Conservation (phyloP, 2,329 filamentous ascomycete genomes). For the Trichoderma aggressivum region DNA sequence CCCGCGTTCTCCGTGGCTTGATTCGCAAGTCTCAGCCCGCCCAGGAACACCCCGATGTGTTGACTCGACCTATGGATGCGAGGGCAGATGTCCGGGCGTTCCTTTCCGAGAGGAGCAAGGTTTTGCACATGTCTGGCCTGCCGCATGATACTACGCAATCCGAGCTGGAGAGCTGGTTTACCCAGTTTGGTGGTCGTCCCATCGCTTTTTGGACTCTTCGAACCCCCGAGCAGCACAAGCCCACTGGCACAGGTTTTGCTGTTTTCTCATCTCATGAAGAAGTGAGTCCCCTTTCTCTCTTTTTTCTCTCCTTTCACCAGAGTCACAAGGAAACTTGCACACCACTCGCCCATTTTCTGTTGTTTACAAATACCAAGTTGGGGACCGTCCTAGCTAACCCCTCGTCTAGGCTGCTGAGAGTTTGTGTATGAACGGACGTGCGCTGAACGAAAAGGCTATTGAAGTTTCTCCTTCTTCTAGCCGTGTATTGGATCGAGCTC, state of each 20-base stretch:
- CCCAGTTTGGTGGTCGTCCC: constrained; percentile 92
- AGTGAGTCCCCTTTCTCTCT: constrained; percentile 53
- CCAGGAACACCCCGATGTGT: constrained; percentile 89
- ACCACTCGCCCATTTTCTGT: background rate
- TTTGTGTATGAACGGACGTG: constrained; percentile 98
- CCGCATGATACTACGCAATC: constrained; percentile 98
- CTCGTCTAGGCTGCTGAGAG: constrained; percentile 87
- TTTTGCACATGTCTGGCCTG: constrained; percentile 94
- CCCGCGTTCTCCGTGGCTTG: constrained; percentile 85
- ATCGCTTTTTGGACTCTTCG: constrained; percentile 99
- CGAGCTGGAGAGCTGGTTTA: constrained; percentile 99
- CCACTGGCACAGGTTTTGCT: constrained; percentile 96
- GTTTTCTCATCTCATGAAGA: constrained; percentile 99
- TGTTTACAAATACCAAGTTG: background rate
- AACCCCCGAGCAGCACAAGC: constrained; percentile 98
- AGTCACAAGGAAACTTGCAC: background rate
- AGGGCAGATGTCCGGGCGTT: constrained; percentile 95
- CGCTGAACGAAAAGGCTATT: constrained; percentile 97
- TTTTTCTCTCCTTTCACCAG: background rate
- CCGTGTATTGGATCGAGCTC: constrained; percentile 89
- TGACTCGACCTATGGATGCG: constrained; percentile 94
- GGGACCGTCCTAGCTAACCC: background rate
- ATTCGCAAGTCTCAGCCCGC: constrained; percentile 94
- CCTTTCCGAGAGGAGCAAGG: constrained; percentile 93
- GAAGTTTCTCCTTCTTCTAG: constrained; percentile 98